Conservation (phyloP, 2,329 filamentous ascomycete genomes). For the Diplodia mutila region DNA sequence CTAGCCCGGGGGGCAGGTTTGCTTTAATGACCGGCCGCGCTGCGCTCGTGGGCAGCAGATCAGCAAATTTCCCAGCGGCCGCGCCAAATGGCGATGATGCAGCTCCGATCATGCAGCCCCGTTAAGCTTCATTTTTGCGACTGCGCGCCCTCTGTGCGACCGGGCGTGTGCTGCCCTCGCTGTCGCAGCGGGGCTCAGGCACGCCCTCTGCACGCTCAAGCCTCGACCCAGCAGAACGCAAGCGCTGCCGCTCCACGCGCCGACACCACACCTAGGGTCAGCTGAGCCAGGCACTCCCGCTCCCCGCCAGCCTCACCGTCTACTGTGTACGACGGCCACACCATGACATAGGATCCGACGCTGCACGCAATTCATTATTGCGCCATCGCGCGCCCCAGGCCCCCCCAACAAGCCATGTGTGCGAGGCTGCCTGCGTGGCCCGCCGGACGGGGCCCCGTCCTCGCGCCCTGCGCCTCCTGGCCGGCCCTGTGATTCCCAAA, state of each 20-base stretch:
- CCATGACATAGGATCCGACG: slow-evolving; percentile 14
- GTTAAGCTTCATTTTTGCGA: slow-evolving; percentile 25
- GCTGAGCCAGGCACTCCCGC: slow-evolving; percentile 17
- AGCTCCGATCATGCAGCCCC: slow-evolving; percentile 24
- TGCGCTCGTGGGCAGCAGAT: slow-evolving; percentile 23
- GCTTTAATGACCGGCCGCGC: slow-evolving; percentile 25
- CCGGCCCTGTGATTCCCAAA: slow-evolving; percentile 1
- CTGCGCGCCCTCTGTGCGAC: slow-evolving; percentile 23
- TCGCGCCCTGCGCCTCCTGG: slow-evolving; percentile 12
- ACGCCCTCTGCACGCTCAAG: slow-evolving; percentile 1
- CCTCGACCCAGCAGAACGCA: background rate
- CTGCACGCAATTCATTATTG: slow-evolving; percentile 20
- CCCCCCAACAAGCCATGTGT: too few relatives aligned
- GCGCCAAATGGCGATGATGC: slow-evolving; percentile 24
- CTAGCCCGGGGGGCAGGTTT: slow-evolving; percentile 23
- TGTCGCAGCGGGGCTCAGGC: slow-evolving; percentile 17
- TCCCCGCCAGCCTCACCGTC: too few relatives aligned
- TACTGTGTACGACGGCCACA: too few relatives aligned
- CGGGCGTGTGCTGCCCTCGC: slow-evolving; percentile 18
- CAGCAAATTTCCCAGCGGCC: slow-evolving; percentile 26
- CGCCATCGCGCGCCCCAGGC: slow-evolving; percentile 7
- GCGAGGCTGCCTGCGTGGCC: background rate
- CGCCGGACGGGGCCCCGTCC: background rate
- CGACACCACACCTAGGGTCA: background rate
- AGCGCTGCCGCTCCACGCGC: slow-evolving; percentile 21